phyloP scores from a whole-genome alignment of 2,329 filamentous ascomycete genomes.

The Nigrospora oryzae region DNA sequence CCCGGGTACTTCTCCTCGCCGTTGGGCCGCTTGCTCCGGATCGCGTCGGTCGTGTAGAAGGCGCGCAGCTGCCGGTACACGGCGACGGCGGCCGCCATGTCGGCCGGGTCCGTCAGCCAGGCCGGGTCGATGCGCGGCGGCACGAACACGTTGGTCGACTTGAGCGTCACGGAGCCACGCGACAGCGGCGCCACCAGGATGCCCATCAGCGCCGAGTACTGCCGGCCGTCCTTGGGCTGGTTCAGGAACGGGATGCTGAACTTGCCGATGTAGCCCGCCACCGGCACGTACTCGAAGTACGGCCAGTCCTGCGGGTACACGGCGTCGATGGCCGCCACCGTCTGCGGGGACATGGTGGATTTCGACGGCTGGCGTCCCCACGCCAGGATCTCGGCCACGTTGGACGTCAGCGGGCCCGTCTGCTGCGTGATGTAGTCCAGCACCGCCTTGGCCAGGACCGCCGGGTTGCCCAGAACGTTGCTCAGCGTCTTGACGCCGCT shows the following conservation, averaged over 20 bases:
- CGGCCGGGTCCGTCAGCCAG: constrained; percentile 30
- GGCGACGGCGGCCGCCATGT: constrained; percentile 31
- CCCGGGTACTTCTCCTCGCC: constrained; percentile 28
- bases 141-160: constrained; percentile 20
- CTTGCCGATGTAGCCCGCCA: constrained; percentile 11
- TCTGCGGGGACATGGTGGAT: constrained; percentile 10
- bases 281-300: constrained; percentile 23
- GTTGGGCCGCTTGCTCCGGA: constrained; percentile 16
- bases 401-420: constrained; percentile 16
- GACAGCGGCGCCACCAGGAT: constrained; percentile 30
- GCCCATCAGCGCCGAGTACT: constrained; percentile 21
- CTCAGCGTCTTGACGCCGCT: constrained; percentile 19
- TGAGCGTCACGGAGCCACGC: constrained; percentile 33
- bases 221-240: constrained; percentile 18
- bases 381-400: constrained; percentile 15
- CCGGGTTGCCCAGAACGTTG: constrained; percentile 15
- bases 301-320: constrained; percentile 24
- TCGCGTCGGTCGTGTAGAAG: constrained; percentile 19
- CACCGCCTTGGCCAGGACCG: constrained; percentile 12
- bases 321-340: constrained; percentile 8
- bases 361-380: constrained; percentile 22
- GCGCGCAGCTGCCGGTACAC: constrained; percentile 30
- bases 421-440: constrained; percentile 14
- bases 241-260: constrained; percentile 3
- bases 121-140: constrained; percentile 33